Evolutionary conservation across 73 alveolate genomes (phyloP), one percentile per base, ranked within the genome.

Genomic region (Paramecium sonneborni): DNA sequence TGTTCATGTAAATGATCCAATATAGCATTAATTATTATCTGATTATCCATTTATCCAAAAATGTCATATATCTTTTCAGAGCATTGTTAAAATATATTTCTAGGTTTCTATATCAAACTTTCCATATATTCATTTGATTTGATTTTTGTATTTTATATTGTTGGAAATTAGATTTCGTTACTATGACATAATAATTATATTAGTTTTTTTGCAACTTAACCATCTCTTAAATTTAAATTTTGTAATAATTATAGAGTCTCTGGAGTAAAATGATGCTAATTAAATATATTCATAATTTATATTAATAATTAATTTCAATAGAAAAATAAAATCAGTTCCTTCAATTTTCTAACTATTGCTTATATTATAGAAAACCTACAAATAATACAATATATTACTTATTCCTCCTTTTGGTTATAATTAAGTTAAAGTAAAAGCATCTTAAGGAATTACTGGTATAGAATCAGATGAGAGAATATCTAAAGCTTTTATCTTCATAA

Each of bases 1-100:
- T 79, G 90, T 41, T 79, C 44, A 39, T 79, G 76, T 20, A 79
- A 23, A 43, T 79, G 90, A 79, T 79, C 74, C 6, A 79, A 44
- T 20, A 79, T 39, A 3, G 18, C 8, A 44, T 18, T 20, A 11
- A 79, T 62, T 12, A 26, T 24, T 41, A 26, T 41, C 18, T 9
- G 5, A 43, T 32, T 79, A 23, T 79, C 90, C 48, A 79, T 41
- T 23, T 39, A 20, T 9, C 28, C 34, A 39, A 79, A 79, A 12
- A 79, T 38, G 26, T 79, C 90, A 39, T 41, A 38, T 10, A 79
- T 79, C 10, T 30, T 21, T 30, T 79, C 90, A 24, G 72, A 43
- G 26, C 90, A 79, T 79, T 79, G 55, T 23, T 79, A 34, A 39
- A 79, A 79, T 41, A 79, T 11, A 37, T 79, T 79, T 37, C 41